Percentiles rank a stretch among this genome's conserved stretches.
phyloP scores from a whole-genome alignment of 495 filamentous ascomycete species.

The Penicillium pancosmium region DNA sequence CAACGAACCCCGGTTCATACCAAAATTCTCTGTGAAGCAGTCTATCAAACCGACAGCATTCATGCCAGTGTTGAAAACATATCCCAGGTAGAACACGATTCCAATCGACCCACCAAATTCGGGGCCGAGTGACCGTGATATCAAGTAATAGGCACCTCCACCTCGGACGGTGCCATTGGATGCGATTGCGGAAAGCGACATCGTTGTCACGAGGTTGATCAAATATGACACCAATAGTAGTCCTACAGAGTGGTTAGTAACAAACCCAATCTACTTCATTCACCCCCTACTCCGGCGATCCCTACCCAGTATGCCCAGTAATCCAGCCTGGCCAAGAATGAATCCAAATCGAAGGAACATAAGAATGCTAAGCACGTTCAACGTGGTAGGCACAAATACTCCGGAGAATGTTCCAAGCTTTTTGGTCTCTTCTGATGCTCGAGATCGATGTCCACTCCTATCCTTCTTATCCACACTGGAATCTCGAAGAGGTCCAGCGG shows the following conservation, averaged over 20 bases:
- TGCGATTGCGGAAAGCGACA: conserved; percentile 86
- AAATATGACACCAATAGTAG: conserved; percentile 72
- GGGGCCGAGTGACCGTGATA: conserved; percentile 82
- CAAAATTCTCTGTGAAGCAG: conserved; percentile 79
- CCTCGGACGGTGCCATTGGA: conserved; percentile 89
- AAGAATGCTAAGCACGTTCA: conserved; percentile 90
- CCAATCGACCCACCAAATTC: conserved; percentile 93
- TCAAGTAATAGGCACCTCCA: conserved; percentile 87
- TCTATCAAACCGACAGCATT: conserved; percentile 88
- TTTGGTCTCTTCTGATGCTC: conserved; percentile 51
- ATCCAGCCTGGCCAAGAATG: conserved; percentile 75
- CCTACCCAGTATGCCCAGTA: conserved; percentile 79
- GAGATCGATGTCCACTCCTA: conserved; percentile 41
- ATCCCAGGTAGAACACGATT: conserved; percentile 84
- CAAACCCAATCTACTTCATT: neutral
- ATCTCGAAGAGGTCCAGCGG: conserved; percentile 33
- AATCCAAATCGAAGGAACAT: conserved; percentile 88
- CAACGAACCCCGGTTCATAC: conserved; percentile 58
- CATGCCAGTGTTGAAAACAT: conserved; percentile 84
- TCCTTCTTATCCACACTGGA: conserved; percentile 38
- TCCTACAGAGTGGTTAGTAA: conserved; percentile 43
- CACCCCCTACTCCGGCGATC: neutral
- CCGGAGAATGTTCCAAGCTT: conserved; percentile 78
- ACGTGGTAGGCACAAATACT: conserved; percentile 82
- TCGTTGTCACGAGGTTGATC: conserved; percentile 80